phyloP scores from a whole-genome alignment of 1,284 basidiomycete species.

The Peniophora sp. region DNA sequence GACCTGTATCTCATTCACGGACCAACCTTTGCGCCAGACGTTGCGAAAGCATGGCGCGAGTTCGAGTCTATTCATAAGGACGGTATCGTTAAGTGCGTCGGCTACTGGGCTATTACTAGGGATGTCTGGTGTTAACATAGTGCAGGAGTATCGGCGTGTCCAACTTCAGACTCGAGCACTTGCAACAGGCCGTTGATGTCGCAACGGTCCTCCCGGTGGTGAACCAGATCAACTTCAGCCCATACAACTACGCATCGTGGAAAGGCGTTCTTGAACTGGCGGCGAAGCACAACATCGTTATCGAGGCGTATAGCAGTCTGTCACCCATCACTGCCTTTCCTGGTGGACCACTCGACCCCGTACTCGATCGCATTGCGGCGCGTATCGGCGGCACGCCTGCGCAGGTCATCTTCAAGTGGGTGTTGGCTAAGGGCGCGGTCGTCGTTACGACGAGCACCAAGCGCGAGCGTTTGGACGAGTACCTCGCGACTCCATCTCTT shows the following conservation, averaged over 20 bases:
- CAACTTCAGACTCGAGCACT: constrained; percentile 55
- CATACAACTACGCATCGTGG: constrained; percentile 56
- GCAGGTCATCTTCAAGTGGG: constrained; percentile 66
- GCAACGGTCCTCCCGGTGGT: constrained; percentile 59
- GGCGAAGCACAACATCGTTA: constrained; percentile 49
- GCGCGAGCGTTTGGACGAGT: constrained; percentile 55
- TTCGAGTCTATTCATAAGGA: constrained; percentile 51
- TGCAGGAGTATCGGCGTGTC: constrained; percentile 68
- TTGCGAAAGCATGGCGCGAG: constrained; percentile 49
- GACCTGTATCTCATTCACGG: constrained; percentile 68
- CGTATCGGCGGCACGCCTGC: constrained; percentile 49
- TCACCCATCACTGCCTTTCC: constrained; percentile 53
- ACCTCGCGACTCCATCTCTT: constrained; percentile 56
- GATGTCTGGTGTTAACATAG: not conserved
- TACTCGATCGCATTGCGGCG: constrained; percentile 43
- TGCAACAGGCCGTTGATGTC: constrained; percentile 45
- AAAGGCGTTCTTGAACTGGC: constrained; percentile 50
- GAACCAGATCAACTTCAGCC: constrained; percentile 63
- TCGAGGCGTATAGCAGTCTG: constrained; percentile 66
- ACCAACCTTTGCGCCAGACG: constrained; percentile 38
- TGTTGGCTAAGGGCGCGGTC: constrained; percentile 55
- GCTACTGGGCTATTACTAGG: not conserved
- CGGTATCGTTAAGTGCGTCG: constrained; percentile 46
- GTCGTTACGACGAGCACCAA: constrained; percentile 67
- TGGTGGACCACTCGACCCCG: constrained; percentile 63